Evolutionary conservation across 1,284 basidiomycete genomes (phyloP), one percentile per base, ranked within the genome.

Genomic region (Mycena sp.): DNA sequence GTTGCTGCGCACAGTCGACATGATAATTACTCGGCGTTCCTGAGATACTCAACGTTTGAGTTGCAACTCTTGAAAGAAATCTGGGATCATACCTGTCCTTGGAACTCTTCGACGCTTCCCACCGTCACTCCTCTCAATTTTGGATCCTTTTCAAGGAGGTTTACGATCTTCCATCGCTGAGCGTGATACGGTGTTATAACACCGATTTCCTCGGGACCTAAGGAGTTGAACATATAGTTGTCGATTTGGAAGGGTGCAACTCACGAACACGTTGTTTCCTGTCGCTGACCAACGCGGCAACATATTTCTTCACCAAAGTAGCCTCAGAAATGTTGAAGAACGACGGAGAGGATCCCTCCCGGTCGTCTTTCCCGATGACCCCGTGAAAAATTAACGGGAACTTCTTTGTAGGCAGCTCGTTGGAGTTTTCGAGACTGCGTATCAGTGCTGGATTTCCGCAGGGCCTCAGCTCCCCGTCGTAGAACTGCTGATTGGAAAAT

Each of bases 41-140:
- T 89, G n/a, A 23, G 45, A 26, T 21, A 30, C 14, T 21, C 19
- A 19, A 12, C 11, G 29, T 14, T 52, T 26, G 40, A 28, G 16
- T 25, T 29, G 12, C 12, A 25, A 9, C 11, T 7, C 19, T n/a
- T 1, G 16, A 17, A 17, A 17, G n/a, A 3, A 26, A 17, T 6
- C 25, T n/a, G 19, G 35, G n/a, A 14, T 14, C 77, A 37, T 60
- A 86, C 87, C 74, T 88, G 86, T 7, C 87, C 88, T 72, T 90
- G 87, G 73, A 88, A 90, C 61, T 87, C 85, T 72, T 90, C 87
- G 1, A 88, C 86, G 57, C 82, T 86, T n/a, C 86, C 87, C 19
- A 88, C 84, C 59, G 85, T 88, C 64, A 87, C 78, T 5, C 75
- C 80, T 29, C 70, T 64, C 58, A 77, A 54, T 70, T 77, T 71